Conservation (phyloP, 2,329 filamentous ascomycete species). For the Fusarium virguliforme region DNA sequence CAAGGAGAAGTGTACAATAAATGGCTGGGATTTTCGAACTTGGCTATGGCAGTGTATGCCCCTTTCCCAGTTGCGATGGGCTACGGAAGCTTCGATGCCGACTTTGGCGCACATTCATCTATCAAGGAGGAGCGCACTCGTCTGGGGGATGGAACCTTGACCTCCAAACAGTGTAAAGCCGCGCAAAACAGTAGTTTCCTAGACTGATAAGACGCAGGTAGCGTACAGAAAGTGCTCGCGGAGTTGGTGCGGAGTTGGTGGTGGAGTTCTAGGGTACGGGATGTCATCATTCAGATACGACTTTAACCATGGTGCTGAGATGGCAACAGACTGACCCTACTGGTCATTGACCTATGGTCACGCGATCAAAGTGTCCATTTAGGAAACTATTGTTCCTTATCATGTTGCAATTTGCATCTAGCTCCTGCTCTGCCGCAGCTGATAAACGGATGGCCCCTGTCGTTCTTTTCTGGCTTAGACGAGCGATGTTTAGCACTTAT, state of each 20-base stretch:
- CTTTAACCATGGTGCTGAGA: too few species aligned
- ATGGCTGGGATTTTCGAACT: neutral
- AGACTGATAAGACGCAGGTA: too few species aligned
- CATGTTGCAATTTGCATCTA: too few species aligned
- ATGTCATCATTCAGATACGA: too few species aligned
- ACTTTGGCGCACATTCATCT: neutral
- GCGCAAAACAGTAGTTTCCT: neutral
- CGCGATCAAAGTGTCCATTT: neutral
- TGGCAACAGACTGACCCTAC: neutral
- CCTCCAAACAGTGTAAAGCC: neutral
- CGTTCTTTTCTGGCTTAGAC: too few species aligned
- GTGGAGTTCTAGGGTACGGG: neutral
- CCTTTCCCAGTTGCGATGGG: neutral
- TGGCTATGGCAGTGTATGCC: neutral
- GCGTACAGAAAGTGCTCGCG: neutral
- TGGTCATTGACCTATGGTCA: neutral
- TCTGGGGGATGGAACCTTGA: too few species aligned
- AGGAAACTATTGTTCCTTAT: too few species aligned
- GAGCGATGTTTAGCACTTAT: too few species aligned
- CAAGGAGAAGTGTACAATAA: neutral
- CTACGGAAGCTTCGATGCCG: neutral
- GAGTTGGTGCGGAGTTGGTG: neutral
- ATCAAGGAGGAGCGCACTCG: too few species aligned
- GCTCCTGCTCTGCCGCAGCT: too few species aligned
- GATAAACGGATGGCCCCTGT: too few species aligned